Evolutionary conservation across 805 yeast genomes (phyloP), one percentile per base, ranked within the genome.

Genomic region (Kurtzmaniella fragi): DNA sequence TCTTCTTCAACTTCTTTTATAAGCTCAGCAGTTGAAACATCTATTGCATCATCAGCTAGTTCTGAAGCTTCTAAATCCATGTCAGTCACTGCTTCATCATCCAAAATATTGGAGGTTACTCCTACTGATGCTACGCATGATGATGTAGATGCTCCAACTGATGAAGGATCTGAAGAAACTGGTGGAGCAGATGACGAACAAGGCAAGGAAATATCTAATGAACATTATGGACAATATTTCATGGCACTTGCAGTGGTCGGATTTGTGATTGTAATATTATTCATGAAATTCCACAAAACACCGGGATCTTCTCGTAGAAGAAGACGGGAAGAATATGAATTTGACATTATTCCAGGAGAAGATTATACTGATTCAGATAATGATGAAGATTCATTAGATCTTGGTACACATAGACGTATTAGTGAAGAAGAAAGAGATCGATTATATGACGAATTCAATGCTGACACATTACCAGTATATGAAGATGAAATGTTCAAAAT

Each of bases 331-430:
- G 78, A 78, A 39, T 81, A 76, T 51, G 93, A 84, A 54, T 82
- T 84, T 53, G 95, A 84, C 53, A 78, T 84, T 34, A 84, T 84
- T 33, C 83, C 80, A 14, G 82, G 84, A 6, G 84, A 82, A 45
- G 78, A 73, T 37, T 70, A 70, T 45, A 58, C 61, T 35, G 73
- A 69, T 37, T 60, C 65, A 37, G 70, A 62, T 13, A 67, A 57
- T 27, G 57, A 53, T 45, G 46, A 42, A 14, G 70, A 64, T 42
- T 56, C 66, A 23, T 52, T 64, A 25, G 74, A 67, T 36, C 52
- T 61, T 35, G 66, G 64, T 8, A 38, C 43, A 28, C 28, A 31
- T 11, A 35, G 44, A 37, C 52, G 42, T 9, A 44, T 44, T 32
- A 60, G 53, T 26, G 66, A 65, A 30, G 59, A 57, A 23, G 71